Evolutionary conservation across 176 grass and related monocot species (phyloP).

Genomic region (Triticum dicoccoides): DNA sequence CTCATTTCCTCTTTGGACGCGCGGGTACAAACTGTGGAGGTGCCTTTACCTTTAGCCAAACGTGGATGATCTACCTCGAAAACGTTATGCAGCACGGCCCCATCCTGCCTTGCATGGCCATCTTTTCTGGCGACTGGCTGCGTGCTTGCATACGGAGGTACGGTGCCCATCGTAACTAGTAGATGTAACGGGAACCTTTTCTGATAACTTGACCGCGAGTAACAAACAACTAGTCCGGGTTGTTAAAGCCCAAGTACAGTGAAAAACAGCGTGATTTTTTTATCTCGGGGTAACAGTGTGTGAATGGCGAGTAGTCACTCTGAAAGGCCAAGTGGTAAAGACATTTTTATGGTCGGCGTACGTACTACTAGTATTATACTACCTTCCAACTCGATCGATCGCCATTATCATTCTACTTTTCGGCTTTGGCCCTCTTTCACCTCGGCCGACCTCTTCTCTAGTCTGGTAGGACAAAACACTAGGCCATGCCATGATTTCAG

Average conservation of each 20-base stretch:
- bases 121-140: not conserved
- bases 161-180: no score
- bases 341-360: no score
- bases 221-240: no score
- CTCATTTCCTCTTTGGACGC: conserved; percentile 21
- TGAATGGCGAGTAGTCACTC: no score
- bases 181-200: no score
- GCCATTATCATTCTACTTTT: conserved; percentile 25
- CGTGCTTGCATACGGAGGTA: not conserved
- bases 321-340: no score
- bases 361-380: no score
- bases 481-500: conserved; percentile 3
- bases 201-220: no score
- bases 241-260: no score
- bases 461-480: conserved; percentile 32
- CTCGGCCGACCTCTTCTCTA: not conserved
- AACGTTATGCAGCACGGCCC: not conserved
- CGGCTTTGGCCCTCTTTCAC: not conserved
- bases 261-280: no score
- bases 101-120: not conserved
- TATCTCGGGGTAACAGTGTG: no score
- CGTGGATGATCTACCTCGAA: conserved; percentile 16
- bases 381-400: conserved; percentile 5
- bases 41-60: not conserved
- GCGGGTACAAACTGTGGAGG: conserved; percentile 8